Percentiles rank a stretch among this genome's conserved stretches.
Evolutionary conservation across 345 rosid species (phyloP).

Genomic region (Hypericum androsaemum): DNA sequence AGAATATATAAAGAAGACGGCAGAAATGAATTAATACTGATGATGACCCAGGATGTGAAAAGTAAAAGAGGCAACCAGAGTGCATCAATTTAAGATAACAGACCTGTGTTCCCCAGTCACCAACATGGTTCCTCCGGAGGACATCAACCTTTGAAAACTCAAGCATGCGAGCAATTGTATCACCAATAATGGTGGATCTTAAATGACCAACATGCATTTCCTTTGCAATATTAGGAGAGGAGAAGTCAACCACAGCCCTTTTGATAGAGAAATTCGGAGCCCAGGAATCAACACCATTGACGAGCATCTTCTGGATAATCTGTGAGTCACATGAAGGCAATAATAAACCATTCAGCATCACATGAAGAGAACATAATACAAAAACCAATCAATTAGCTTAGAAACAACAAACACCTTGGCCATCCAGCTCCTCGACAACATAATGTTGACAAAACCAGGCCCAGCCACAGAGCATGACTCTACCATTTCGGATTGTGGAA

Average conservation of each 20-base stretch:
- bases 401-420: slow-evolving; percentile 47
- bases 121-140: slow-evolving; percentile 95
- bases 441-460: slow-evolving; percentile 84
- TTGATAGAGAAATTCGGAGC: slow-evolving; percentile 55
- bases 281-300: slow-evolving; percentile 73
- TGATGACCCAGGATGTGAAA: too few relatives aligned
- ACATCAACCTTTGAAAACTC: slow-evolving; percentile 85
- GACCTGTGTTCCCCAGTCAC: slow-evolving; percentile 99
- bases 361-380: slow-evolving; percentile 1
- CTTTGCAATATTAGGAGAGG: slow-evolving; percentile 96
- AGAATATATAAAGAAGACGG: too few relatives aligned
- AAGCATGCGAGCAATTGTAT: slow-evolving; percentile 87
- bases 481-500: slow-evolving; percentile 72
- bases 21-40: too few relatives aligned
- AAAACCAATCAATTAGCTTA: background rate
- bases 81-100: too few relatives aligned
- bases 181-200: slow-evolving; percentile 94
- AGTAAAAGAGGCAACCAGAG: too few relatives aligned
- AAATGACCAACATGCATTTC: slow-evolving; percentile 99
- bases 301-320: slow-evolving; percentile 65
- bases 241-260: slow-evolving; percentile 91
- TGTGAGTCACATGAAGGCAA: slow-evolving; percentile 3
- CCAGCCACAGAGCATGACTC: slow-evolving; percentile 83
- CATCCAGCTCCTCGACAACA: slow-evolving; percentile 65
- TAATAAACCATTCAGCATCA: background rate